Conservation (phyloP, 2,329 filamentous ascomycete species). For the Nothophaeocryptopus gaeumannii region DNA sequence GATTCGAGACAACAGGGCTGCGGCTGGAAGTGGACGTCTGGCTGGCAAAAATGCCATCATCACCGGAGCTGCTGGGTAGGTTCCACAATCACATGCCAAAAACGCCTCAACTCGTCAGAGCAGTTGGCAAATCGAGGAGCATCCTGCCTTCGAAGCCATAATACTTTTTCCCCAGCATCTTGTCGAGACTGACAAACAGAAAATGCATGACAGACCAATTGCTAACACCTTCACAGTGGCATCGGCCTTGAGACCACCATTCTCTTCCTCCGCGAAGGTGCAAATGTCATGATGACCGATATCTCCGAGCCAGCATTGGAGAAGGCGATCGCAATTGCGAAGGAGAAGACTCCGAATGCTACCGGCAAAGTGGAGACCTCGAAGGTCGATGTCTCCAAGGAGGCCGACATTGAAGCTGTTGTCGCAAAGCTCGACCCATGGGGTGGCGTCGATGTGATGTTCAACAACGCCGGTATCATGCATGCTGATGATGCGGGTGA, state of each 20-base stretch:
- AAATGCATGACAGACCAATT: not conserved
- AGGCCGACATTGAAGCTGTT: conserved; percentile 71
- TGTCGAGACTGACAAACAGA: not conserved
- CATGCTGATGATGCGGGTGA: conserved; percentile 61
- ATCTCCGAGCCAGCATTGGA: conserved; percentile 76
- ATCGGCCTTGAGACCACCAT: conserved; percentile 91
- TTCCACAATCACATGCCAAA: not conserved
- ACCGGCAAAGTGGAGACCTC: conserved; percentile 63
- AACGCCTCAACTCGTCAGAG: not conserved
- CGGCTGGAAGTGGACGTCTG: conserved; percentile 45
- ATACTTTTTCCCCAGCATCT: not conserved
- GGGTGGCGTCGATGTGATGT: conserved; percentile 87
- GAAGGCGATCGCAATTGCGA: conserved; percentile 71
- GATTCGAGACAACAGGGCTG: conserved; percentile 18
- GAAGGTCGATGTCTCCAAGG: conserved; percentile 79
- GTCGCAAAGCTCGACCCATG: conserved; percentile 74
- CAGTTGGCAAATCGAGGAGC: not conserved
- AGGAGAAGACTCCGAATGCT: conserved; percentile 57
- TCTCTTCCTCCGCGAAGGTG: conserved; percentile 85
- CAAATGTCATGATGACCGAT: conserved; percentile 79
- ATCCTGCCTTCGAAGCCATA: not conserved
- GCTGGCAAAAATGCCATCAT: conserved; percentile 69
- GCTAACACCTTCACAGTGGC: conserved; percentile 55
- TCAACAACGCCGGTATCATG: conserved; percentile 99
- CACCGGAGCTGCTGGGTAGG: conserved; percentile 82